Evolutionary conservation across 2,329 filamentous ascomycete species (phyloP).

Genomic region (Chrysoporthe puriensis): DNA sequence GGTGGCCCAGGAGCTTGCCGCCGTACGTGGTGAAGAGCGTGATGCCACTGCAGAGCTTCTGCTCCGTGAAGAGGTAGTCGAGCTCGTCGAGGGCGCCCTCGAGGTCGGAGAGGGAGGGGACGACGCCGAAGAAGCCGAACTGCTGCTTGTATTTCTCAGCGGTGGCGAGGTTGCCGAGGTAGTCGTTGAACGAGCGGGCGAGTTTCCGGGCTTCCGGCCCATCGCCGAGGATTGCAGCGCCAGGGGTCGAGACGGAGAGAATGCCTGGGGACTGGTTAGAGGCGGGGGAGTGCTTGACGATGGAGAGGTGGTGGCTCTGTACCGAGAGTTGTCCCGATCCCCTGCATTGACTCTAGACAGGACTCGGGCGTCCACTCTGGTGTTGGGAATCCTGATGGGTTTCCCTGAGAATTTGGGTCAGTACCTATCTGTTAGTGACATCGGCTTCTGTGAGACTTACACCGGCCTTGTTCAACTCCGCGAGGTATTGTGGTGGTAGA

Average conservation of each 20-base stretch:
- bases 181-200: constrained; percentile 22
- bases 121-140: constrained; percentile 35
- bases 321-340: constrained; percentile 19
- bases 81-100: constrained; percentile 34
- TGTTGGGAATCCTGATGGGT: constrained; percentile 24
- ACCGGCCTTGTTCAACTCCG: constrained; percentile 21
- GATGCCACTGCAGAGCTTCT: constrained; percentile 34
- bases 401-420: constrained; percentile 9
- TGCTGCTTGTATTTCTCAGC: constrained; percentile 10
- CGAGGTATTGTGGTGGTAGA: constrained; percentile 23
- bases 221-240: constrained; percentile 21
- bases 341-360: constrained; percentile 24
- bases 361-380: constrained; percentile 26
- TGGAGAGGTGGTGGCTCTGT: neutral
- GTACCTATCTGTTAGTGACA: neutral
- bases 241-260: constrained; percentile 26
- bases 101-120: constrained; percentile 35
- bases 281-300: no score
- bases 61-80: constrained; percentile 31
- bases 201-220: constrained; percentile 19
- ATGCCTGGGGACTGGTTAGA: constrained; percentile 37
- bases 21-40: constrained; percentile 34
- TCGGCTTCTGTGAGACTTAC: neutral
- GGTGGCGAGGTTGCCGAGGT: constrained; percentile 17
- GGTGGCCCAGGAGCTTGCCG: constrained; percentile 32